Percentiles rank a stretch among this genome's conserved stretches.
phyloP scores from a whole-genome alignment of 169 alveolate genomes.

The Perkinsus olseni region DNA sequence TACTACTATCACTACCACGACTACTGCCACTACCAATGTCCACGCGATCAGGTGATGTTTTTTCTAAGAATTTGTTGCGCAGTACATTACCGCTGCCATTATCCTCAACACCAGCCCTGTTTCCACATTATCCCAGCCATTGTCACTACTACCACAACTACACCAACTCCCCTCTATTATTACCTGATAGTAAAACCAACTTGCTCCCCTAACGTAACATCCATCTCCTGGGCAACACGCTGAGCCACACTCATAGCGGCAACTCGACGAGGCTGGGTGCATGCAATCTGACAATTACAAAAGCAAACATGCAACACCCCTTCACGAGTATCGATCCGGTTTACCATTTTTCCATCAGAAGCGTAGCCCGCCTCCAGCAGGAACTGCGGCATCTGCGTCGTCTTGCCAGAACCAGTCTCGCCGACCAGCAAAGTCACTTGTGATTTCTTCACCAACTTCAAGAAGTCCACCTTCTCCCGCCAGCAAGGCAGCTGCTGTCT shows the following conservation, averaged over 20 bases:
- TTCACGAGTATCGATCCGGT: neutral
- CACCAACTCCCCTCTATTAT: no score
- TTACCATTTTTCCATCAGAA: conserved; percentile 19
- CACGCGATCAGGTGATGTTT: no score
- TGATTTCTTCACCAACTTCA: conserved; percentile 60
- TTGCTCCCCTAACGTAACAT: conserved; percentile 57
- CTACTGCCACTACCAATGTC: no score
- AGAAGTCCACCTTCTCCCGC: conserved; percentile 63
- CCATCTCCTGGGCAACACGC: conserved; percentile 97
- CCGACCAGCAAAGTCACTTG: conserved; percentile 70
- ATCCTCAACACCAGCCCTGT: no score
- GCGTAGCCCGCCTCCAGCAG: conserved; percentile 64
- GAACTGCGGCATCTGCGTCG: conserved; percentile 94
- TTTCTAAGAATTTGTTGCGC: no score
- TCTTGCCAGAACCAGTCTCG: conserved; percentile 97
- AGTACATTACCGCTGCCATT: no score
- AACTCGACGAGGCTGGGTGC: conserved; percentile 98
- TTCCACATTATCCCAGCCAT: no score
- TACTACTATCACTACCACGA: no score
- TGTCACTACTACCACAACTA: no score
- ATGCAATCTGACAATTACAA: conserved; percentile 79
- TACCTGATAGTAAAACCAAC: conserved; percentile 90
- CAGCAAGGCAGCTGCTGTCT: conserved; percentile 75
- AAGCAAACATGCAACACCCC: neutral
- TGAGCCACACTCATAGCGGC: conserved; percentile 99